Evolutionary conservation across 1,284 basidiomycete species (phyloP), one percentile per base, ranked within the genome.

Genomic region (Naganishia cerealis): DNA sequence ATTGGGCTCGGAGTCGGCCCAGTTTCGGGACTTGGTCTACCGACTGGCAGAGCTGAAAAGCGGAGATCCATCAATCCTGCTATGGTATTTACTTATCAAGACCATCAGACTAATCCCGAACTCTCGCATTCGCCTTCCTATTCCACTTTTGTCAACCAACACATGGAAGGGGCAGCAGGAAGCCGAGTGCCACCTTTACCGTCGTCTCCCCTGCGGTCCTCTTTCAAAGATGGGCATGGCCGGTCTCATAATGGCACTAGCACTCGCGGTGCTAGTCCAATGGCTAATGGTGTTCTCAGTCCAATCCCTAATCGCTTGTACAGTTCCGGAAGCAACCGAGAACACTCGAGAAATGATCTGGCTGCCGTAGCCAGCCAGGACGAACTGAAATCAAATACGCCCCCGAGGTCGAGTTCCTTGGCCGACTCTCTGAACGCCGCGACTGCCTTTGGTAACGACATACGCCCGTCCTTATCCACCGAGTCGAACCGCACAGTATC

Each of bases 31-130:
- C 70, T 81, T 33, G 74, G 74, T 52, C 77, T 78, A 1, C 71
- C 69, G 18, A 73, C 74, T 1, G 71, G 69, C 40, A 77, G 76
- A 69, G 78, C 79, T 0, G 79, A 79, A 16, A 72, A 74, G 42
- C 68, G 81, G 52, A 65, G 79, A 33, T 81, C 80, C 0, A 82
- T 82, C 75, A 82, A 81, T 68, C 81, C 81, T 0, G 77, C 72
- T 12, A 77, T 78, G 75, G 72, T 76, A 1, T 78, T 79, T 24
- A 72, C 71, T 52, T 67, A 73, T 54, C 58, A 67, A 21, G 38
- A 65, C 42, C 56, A 67, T 24, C 48, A 68, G n/a, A n/a, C n/a
- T n/a, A 33, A 29, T 24, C 1, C 40, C 18, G 61, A 53, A 9
- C 36, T 40, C 18, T 21, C 50, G 12, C 61, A 39, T 40, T 63